A percentile compares a stretch with the other conserved stretches of the same genome.
These are phyloP conservation scores for Elaeis oleifera DNA, from an alignment of 202 grass and related monocot genomes.

Conservation along the genomic window DNA sequence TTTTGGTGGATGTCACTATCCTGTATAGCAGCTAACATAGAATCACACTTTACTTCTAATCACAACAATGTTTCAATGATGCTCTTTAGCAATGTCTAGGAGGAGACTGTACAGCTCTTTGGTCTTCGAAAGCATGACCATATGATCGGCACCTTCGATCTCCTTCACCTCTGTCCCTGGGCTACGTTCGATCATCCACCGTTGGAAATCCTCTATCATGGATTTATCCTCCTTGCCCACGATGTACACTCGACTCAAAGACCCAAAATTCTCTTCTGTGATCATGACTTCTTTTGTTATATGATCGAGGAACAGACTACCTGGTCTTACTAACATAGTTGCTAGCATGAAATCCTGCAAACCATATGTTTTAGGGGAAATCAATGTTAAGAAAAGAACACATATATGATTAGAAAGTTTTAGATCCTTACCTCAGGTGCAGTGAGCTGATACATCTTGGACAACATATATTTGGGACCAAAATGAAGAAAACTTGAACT, in stretches of 20 bases:
- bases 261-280: not conserved
- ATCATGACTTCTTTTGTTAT: not conserved
- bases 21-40: no score
- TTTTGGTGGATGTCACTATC: no score
- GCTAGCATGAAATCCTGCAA: slow-evolving; percentile 4
- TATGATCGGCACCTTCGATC: slow-evolving; percentile 38
- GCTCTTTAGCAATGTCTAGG: slow-evolving; percentile 16
- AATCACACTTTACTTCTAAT: no score
- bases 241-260: not conserved
- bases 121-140: slow-evolving; percentile 46
- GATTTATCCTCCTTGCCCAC: not conserved
- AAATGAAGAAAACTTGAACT: not conserved
- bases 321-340: not conserved
- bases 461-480: not conserved
- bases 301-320: not conserved
- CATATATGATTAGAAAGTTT: no score
- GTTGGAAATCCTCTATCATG: not conserved
- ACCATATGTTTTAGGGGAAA: no score
- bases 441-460: slow-evolving; percentile 17
- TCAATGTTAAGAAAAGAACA: no score
- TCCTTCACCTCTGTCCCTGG: slow-evolving; percentile 29
- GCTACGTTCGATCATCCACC: slow-evolving; percentile 1
- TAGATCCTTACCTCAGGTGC: slow-evolving; percentile 13
- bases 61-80: not conserved
- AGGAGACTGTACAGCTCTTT: slow-evolving; percentile 24